Evolutionary conservation across 2,329 filamentous ascomycete genomes (phyloP).

Genomic region (Neofusicoccum laricinum): DNA sequence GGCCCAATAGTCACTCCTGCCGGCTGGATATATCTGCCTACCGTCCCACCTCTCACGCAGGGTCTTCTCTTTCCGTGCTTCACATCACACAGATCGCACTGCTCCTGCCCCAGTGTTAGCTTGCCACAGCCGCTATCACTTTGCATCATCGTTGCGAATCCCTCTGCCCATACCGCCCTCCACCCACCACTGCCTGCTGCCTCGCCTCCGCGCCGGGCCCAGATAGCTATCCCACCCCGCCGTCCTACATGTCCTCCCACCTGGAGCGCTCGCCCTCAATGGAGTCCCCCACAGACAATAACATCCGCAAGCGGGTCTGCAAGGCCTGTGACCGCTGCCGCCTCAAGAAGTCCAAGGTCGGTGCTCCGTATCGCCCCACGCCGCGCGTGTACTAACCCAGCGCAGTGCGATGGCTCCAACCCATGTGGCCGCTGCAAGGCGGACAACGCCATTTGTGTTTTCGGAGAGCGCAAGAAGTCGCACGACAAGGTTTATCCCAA

Average conservation of each 20-base stretch:
- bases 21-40: conserved; percentile 15
- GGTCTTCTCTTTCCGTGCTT: background rate
- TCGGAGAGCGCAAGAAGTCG: conserved; percentile 63
- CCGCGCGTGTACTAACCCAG: conserved; percentile 17
- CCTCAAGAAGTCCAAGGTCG: conserved; percentile 64
- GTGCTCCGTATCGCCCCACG: conserved; percentile 13
- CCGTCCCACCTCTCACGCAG: conserved; percentile 11
- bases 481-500: conserved; percentile 69
- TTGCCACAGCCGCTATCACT: conserved; percentile 18
- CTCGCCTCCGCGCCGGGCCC: background rate
- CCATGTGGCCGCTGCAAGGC: conserved; percentile 61
- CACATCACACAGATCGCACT: background rate
- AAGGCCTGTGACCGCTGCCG: conserved; percentile 66
- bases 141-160: conserved; percentile 2
- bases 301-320: conserved; percentile 60
- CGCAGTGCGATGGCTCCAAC: conserved; percentile 58
- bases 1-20: conserved; percentile 15
- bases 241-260: conserved; percentile 9
- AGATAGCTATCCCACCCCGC: background rate
- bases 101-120: conserved; percentile 30
- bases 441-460: conserved; percentile 64
- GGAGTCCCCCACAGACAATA: conserved; percentile 41
- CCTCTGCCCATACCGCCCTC: background rate
- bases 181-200: background rate
- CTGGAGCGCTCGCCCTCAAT: conserved; percentile 34